A percentile compares a stretch with the other conserved stretches of the same genome.
Conservation (phyloP, 352 stramenopile genomes). For the Pythium aphanidermatum region DNA sequence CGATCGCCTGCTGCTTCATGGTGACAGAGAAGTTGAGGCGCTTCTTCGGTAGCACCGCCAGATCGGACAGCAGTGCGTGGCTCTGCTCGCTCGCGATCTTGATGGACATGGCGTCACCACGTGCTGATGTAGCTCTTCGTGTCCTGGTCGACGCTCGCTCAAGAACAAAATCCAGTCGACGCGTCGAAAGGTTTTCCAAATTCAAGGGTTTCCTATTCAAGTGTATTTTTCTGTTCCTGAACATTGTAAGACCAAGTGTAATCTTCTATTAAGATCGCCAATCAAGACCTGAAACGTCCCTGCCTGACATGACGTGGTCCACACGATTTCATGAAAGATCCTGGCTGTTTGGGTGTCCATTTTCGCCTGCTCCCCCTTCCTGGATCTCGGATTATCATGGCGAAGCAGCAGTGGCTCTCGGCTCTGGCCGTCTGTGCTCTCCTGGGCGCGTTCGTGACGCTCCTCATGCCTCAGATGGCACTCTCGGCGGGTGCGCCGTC, state of each 20-base stretch:
- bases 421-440: conserved; percentile 22
- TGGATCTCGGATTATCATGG: conserved; percentile 7
- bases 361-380: not conserved
- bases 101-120: too few species aligned
- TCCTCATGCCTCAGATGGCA: conserved; percentile 21
- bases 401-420: conserved; percentile 17
- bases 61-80: too few species aligned
- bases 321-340: conserved; percentile 8
- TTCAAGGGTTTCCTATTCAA: conserved; percentile 6
- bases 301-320: conserved; percentile 2
- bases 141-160: too few species aligned
- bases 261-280: conserved; percentile 1
- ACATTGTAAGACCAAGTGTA: conserved; percentile 9
- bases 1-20: conserved; percentile 23
- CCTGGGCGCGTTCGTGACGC: conserved; percentile 23
- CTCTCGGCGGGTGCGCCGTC: conserved; percentile 20
- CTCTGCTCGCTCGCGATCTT: too few species aligned
- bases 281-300: not conserved
- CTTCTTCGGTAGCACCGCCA: conserved; percentile 8
- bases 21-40: conserved; percentile 16
- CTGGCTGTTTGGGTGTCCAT: not conserved
- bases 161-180: too few species aligned
- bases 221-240: not conserved
- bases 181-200: conserved; percentile 9
- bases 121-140: too few species aligned